Base-by-base conservation (phyloP, 768 basidiomycete species). In the Mycena floridula region DNA sequence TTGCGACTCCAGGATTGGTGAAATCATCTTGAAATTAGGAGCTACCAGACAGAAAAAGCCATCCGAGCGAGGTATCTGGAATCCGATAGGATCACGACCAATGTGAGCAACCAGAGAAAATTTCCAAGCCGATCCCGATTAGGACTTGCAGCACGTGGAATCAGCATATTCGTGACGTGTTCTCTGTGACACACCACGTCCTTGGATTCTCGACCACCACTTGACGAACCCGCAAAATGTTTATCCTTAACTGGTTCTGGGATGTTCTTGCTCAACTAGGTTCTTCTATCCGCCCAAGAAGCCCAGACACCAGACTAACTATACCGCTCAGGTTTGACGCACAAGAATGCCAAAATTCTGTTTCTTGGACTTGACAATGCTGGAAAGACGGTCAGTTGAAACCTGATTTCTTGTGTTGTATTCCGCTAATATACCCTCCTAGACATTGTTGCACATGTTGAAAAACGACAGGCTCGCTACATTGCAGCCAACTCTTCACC, bases 381-480 rank as follows among this genome's bases (percentile, higher is more conserved):
- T 42, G 95, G 96, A 61, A 99, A 98, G 79, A 98, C 96, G 48
- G 95, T 96, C 50, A 48, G 85, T 58, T 12, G n/a, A n/a, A n/a
- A n/a, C n/a, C n/a, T n/a, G 4, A 28, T 24, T 44, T n/a, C n/a
- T 22, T 35, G 32, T 7, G 24, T 25, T 11, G 25, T 21, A 16
- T 24, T 35, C 7, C 39, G 15, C 11, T 37, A 16, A 47, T 40
- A 35, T 36, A 37, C 38, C 37, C 25, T 25, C 42, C 23, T 45
- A 97, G 93, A 97, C 95, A 23, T 75, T 97, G 35, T 67, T 98
- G 58, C 96, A 99, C 70, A 98, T 98, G 95, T 76, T 99, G 57
- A 99, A 99, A 79, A 99, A 98, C 57, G 96, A 98, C 72, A 79
- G 96, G 57, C 76, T 98, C 50, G 96, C 96, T 23, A 96, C 92